phyloP scores from a whole-genome alignment of 2,329 filamentous ascomycete genomes.

The Penicillium psychrosexuale region DNA sequence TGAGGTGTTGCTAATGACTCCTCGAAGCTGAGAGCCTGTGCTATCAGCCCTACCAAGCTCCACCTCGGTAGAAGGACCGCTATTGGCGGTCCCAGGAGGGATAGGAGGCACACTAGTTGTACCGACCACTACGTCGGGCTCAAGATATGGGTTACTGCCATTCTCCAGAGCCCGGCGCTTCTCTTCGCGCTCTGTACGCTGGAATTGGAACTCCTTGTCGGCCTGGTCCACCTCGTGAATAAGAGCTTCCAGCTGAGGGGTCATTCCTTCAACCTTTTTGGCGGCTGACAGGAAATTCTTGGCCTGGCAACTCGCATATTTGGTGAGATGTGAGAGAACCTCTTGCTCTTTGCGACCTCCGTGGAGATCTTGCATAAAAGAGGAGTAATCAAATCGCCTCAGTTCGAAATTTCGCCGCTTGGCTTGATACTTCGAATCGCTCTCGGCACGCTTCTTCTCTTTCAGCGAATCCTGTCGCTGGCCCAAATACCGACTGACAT shows the following conservation, averaged over 20 bases:
- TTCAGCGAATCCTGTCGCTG: constrained; percentile 94
- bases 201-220: constrained; percentile 95
- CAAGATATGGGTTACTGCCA: constrained; percentile 69
- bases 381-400: constrained; percentile 97
- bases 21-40: constrained; percentile 65
- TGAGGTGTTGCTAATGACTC: constrained; percentile 49
- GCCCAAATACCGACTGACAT: constrained; percentile 91
- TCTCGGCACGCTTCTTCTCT: constrained; percentile 93
- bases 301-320: constrained; percentile 87
- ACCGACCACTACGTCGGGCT: constrained; percentile 59
- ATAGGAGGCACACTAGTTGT: constrained; percentile 36
- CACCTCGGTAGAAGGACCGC: constrained; percentile 59
- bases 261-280: constrained; percentile 79
- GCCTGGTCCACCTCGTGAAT: constrained; percentile 85
- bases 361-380: constrained; percentile 98
- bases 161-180: constrained; percentile 88
- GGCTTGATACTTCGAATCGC: constrained; percentile 91
- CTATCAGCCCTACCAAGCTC: constrained; percentile 73
- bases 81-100: constrained; percentile 43
- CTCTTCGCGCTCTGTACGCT: constrained; percentile 91
- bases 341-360: constrained; percentile 98
- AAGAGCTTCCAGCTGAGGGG: constrained; percentile 86
- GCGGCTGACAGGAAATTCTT: constrained; percentile 76
- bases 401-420: constrained; percentile 95
- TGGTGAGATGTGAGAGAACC: constrained; percentile 88